These are phyloP conservation scores for Coniophora puteana DNA, from an alignment of 1,284 basidiomycete species.

Conservation along the genomic window DNA sequence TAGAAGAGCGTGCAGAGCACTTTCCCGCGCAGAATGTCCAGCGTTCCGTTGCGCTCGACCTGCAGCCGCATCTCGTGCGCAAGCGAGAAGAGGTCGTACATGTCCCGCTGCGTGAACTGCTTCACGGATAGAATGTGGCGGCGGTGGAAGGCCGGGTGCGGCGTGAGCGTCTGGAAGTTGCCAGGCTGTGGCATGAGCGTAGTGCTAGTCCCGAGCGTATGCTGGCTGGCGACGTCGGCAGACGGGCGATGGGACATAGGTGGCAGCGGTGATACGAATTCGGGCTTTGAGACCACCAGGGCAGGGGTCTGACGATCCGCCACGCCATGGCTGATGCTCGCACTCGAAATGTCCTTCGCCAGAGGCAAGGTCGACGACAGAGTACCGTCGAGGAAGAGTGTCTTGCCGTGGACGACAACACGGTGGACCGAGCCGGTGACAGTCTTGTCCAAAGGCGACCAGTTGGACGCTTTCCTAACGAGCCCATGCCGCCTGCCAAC, in stretches of 20 bases:
- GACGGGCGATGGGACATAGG: constrained; percentile 12
- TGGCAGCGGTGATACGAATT: constrained; percentile 17
- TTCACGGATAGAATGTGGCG: constrained; percentile 95
- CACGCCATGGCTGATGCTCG: constrained; percentile 51
- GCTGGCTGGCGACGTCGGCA: constrained; percentile 17
- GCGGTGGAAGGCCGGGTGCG: constrained; percentile 74
- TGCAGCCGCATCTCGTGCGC: constrained; percentile 97
- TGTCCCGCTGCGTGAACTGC: constrained; percentile 88
- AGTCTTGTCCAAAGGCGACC: constrained; percentile 82
- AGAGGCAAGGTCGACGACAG: constrained; percentile 51
- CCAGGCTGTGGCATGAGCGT: constrained; percentile 24
- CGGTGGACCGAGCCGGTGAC: constrained; percentile 84
- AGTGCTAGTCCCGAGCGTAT: constrained; percentile 24
- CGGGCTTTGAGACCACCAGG: constrained; percentile 20
- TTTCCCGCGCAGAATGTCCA: constrained; percentile 90
- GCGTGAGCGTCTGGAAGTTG: constrained; percentile 39
- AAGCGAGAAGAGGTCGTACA: constrained; percentile 92
- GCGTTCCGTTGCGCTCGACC: constrained; percentile 87
- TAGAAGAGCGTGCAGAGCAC: constrained; percentile 97
- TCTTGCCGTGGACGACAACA: constrained; percentile 90
- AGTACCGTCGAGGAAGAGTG: constrained; percentile 88
- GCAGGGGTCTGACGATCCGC: constrained; percentile 18
- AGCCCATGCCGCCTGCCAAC: constrained; percentile 75
- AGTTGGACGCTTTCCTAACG: constrained; percentile 44
- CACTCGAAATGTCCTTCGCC: constrained; percentile 82